A percentile compares a stretch with the other conserved stretches of the same genome.
Conservation (phyloP, 2,329 filamentous ascomycete genomes). For the Colletotrichum horii region DNA sequence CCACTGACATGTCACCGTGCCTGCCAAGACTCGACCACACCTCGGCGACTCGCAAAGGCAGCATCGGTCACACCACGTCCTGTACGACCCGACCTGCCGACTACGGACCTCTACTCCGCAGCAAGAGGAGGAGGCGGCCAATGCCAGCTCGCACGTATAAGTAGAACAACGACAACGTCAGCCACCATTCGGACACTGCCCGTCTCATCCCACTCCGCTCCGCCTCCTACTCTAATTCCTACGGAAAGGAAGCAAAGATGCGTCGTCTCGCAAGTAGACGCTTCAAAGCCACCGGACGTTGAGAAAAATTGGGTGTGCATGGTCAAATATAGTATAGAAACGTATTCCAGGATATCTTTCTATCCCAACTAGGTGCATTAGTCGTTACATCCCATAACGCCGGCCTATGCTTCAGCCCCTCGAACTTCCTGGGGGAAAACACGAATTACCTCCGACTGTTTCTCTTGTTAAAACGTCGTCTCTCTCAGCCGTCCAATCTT, state of each 20-base stretch:
- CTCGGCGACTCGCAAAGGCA: neutral
- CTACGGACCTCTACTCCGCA: neutral
- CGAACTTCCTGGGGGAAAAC: neutral
- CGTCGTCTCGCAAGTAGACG: neutral
- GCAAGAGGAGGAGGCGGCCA: neutral
- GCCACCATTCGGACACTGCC: neutral
- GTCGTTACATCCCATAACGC: neutral
- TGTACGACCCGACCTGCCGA: neutral
- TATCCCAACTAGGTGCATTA: neutral
- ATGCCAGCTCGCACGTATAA: neutral
- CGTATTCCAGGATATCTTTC: neutral
- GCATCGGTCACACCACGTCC: neutral
- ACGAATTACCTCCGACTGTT: neutral
- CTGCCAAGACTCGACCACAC: neutral
- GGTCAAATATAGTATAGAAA: neutral
- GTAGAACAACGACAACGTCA: neutral
- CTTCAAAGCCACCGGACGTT: neutral
- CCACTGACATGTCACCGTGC: neutral
- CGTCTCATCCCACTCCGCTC: neutral
- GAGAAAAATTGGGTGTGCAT: neutral
- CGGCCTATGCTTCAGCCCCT: neutral
- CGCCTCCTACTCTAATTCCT: neutral
- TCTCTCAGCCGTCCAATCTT: constrained; percentile 68
- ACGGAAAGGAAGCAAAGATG: neutral
- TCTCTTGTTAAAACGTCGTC: constrained; percentile 54